Evolutionary conservation across 2,329 filamentous ascomycete species (phyloP).

Genomic region (Periconia macrospinosa): DNA sequence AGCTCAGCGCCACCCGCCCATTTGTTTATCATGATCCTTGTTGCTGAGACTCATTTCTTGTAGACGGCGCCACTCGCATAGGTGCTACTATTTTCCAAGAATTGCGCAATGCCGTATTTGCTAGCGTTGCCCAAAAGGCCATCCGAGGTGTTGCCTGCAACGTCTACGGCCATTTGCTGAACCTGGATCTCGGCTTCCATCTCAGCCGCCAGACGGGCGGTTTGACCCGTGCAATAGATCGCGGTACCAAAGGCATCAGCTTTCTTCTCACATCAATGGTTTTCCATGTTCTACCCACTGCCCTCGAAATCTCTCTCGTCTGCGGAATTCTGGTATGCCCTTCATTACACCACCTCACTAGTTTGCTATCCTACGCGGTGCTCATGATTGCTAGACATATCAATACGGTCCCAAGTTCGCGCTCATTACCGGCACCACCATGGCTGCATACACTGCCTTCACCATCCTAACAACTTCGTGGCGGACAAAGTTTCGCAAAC

Average conservation of each 20-base stretch:
- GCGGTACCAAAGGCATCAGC: conserved; percentile 97
- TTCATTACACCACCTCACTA: background rate
- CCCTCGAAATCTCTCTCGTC: conserved; percentile 90
- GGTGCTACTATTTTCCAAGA: conserved; percentile 91
- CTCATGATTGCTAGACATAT: conserved; percentile 64
- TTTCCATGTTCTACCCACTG: conserved; percentile 92
- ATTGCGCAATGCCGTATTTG: conserved; percentile 92
- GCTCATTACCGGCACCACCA: conserved; percentile 84
- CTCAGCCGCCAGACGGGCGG: conserved; percentile 93
- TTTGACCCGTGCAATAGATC: conserved; percentile 88
- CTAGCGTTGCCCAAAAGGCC: conserved; percentile 94
- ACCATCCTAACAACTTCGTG: conserved; percentile 96
- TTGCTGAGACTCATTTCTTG: background rate
- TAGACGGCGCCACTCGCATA: conserved; percentile 82
- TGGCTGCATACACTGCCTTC: conserved; percentile 94
- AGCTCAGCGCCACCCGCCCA: conserved; percentile 23
- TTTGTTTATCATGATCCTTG: background rate
- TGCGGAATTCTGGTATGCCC: conserved; percentile 79
- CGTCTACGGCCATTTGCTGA: conserved; percentile 88
- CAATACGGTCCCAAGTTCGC: conserved; percentile 94
- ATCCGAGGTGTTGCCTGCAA: conserved; percentile 89
- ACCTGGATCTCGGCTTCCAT: conserved; percentile 90
- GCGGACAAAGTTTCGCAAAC: conserved; percentile 93
- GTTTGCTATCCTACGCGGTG: background rate
- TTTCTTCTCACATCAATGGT: conserved; percentile 98